Conservation (phyloP, 148 eudicot species). For the Camellia japonica region DNA sequence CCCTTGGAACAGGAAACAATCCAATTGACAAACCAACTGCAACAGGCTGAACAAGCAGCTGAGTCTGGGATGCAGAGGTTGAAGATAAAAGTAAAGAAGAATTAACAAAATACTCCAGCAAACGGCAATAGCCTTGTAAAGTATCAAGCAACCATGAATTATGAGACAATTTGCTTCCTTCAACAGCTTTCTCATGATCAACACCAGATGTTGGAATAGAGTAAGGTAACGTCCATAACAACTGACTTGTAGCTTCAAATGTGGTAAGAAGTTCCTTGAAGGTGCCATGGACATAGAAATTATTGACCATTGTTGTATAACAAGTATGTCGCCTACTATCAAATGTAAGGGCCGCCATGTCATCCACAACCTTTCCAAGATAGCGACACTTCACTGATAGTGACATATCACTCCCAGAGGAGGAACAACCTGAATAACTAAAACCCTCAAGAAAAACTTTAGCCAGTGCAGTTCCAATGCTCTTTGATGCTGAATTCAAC, state of each 20-base stretch:
- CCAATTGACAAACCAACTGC: slow-evolving; percentile 96
- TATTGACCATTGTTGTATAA: slow-evolving; percentile 73
- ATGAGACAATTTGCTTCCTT: slow-evolving; percentile 57
- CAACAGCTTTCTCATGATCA: slow-evolving; percentile 45
- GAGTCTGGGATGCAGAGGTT: slow-evolving; percentile 74
- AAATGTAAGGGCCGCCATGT: slow-evolving; percentile 76
- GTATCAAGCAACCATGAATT: slow-evolving; percentile 82
- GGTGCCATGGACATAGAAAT: slow-evolving; percentile 87
- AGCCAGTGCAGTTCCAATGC: slow-evolving; percentile 78
- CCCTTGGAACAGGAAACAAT: slow-evolving; percentile 93
- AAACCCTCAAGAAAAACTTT: slow-evolving; percentile 80
- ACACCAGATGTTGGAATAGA: slow-evolving; percentile 41
- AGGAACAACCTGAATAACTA: slow-evolving; percentile 66
- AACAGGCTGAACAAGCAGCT: slow-evolving; percentile 92
- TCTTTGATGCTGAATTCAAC: slow-evolving; percentile 74
- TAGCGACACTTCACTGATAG: slow-evolving; percentile 81
- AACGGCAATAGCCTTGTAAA: slow-evolving; percentile 73
- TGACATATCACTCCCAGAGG: slow-evolving; percentile 49
- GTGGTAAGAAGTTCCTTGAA: slow-evolving; percentile 92
- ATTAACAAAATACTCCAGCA: slow-evolving; percentile 87
- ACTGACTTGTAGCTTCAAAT: slow-evolving; percentile 96
- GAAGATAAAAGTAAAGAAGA: slow-evolving; percentile 76
- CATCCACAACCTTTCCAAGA: slow-evolving; percentile 94
- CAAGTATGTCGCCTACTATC: slow-evolving; percentile 82
- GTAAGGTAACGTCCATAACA: slow-evolving; percentile 72